Evolutionary conservation across 805 yeast species (phyloP).

Genomic region (Saccharomycopsis lassenensis): DNA sequence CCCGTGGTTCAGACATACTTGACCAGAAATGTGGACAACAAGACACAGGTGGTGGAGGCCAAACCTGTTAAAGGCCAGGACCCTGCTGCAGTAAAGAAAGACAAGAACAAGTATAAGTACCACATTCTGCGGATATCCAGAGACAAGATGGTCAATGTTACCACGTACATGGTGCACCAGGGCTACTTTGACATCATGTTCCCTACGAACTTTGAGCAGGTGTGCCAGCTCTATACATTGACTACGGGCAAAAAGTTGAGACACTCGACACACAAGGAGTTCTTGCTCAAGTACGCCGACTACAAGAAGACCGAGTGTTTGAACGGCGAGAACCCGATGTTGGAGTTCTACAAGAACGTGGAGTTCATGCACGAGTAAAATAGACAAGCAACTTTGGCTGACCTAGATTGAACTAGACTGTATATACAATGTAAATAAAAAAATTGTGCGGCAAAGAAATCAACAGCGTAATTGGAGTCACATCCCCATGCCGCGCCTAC

Average conservation of each 20-base stretch:
- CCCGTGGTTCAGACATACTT: conserved; percentile 19
- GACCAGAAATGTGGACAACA: not conserved
- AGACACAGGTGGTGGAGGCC: not conserved
- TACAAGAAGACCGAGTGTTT: conserved; percentile 53
- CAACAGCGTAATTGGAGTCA: not conserved
- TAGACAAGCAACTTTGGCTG: not conserved
- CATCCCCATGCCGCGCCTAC: not conserved
- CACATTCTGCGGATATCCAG: conserved; percentile 20
- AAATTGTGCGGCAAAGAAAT: not conserved
- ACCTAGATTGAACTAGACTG: not conserved
- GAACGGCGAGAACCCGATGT: conserved; percentile 78
- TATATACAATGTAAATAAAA: not conserved
- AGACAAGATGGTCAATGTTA: conserved; percentile 55
- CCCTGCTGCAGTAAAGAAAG: conserved; percentile 1
- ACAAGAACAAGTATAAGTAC: conserved; percentile 11
- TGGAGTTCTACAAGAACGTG: conserved; percentile 66
- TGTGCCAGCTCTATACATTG: conserved; percentile 49
- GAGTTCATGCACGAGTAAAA: conserved; percentile 38
- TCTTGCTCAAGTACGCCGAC: conserved; percentile 54
- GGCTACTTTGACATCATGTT: conserved; percentile 84
- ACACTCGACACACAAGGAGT: conserved; percentile 50
- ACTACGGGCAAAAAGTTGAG: conserved; percentile 50
- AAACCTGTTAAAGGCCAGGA: not conserved
- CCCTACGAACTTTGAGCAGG: conserved; percentile 63
- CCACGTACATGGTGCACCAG: conserved; percentile 72